A percentile compares a stretch with the other conserved stretches of the same genome.
Evolutionary conservation across 352 stramenopile genomes (phyloP).

Genomic region (Phytophthora kernoviae): DNA sequence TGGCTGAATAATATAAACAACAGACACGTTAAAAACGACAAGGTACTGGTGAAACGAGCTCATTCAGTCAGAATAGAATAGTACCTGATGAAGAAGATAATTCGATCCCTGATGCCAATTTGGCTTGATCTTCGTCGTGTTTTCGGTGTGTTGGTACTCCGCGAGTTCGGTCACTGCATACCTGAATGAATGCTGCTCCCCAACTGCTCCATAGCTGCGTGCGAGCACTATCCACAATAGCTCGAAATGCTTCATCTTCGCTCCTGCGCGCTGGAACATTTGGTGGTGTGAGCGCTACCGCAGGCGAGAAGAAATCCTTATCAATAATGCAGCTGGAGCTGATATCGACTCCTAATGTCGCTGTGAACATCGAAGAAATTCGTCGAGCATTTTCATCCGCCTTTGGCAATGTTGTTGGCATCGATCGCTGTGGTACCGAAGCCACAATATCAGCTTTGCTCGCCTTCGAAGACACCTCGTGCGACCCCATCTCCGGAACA

Average conservation of each 20-base stretch:
- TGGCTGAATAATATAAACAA: constrained; percentile 8
- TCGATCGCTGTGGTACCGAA: no score
- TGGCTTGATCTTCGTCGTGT: no score
- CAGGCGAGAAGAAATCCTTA: constrained; percentile 33
- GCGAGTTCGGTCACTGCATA: background rate
- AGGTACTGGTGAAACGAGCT: no score
- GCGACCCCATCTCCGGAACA: background rate
- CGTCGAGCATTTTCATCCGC: background rate
- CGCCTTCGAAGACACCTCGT: background rate
- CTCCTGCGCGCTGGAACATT: constrained; percentile 4
- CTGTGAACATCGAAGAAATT: constrained; percentile 8
- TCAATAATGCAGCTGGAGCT: constrained; percentile 48
- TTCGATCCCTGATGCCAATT: no score
- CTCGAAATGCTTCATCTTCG: constrained; percentile 21
- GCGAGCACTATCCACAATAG: constrained; percentile 24
- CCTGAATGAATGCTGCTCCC: constrained; percentile 12
- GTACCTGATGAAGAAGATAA: no score
- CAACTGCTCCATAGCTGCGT: constrained; percentile 33
- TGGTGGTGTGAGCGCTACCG: background rate
- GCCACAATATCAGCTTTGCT: no score
- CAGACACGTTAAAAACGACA: background rate
- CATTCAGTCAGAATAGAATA: no score
- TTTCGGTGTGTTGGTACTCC: no score
- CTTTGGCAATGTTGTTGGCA: background rate
- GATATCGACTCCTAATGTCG: constrained; percentile 44